phyloP scores from a whole-genome alignment of 805 yeast species.

The Saturnispora hagleri region DNA sequence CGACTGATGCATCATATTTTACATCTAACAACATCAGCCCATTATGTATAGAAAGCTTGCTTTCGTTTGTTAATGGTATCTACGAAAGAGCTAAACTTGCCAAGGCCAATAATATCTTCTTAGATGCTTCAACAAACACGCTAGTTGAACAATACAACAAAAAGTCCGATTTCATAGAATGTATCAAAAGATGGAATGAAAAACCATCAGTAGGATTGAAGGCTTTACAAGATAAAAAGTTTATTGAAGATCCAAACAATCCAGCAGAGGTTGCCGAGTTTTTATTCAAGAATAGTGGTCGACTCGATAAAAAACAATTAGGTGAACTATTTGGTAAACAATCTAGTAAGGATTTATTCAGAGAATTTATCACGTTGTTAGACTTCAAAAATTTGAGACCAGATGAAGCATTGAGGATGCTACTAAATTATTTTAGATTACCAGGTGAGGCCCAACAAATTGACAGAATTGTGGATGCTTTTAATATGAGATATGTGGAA shows the following conservation, averaged over 20 bases:
- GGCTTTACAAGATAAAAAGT: constrained; percentile 52
- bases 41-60: constrained; percentile 78
- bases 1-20: constrained; percentile 73
- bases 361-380: constrained; percentile 56
- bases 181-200: constrained; percentile 67
- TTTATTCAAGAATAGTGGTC: constrained; percentile 65
- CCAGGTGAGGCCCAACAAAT: constrained; percentile 98
- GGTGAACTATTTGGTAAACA: constrained; percentile 86
- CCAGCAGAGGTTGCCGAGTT: constrained; percentile 62
- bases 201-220: constrained; percentile 71
- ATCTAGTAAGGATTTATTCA: constrained; percentile 47
- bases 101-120: constrained; percentile 17
- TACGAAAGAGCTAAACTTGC: constrained; percentile 39
- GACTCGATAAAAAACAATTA: constrained; percentile 76
- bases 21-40: constrained; percentile 90
- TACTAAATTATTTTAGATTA: constrained; percentile 75
- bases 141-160: constrained; percentile 37
- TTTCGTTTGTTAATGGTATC: constrained; percentile 59
- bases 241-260: constrained; percentile 43
- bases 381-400: constrained; percentile 75
- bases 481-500: constrained; percentile 70
- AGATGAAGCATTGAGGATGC: constrained; percentile 82
- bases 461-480: constrained; percentile 81
- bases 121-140: constrained; percentile 18
- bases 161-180: constrained; percentile 69